Evolutionary conservation across 495 filamentous ascomycete genomes (phyloP), one percentile per base, ranked within the genome.

Genomic region (Xylaria bambusicola): DNA sequence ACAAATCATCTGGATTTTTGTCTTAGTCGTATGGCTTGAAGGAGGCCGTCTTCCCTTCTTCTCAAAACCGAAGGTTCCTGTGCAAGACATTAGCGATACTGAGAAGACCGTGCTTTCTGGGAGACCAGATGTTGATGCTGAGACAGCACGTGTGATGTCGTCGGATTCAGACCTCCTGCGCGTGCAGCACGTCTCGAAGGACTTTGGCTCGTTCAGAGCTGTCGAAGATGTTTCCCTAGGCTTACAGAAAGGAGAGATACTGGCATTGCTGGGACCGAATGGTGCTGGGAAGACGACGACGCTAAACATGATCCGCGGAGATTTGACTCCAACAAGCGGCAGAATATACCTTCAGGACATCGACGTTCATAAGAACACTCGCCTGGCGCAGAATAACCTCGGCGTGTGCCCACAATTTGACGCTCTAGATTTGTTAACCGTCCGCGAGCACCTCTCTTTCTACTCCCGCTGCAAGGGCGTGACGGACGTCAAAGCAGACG

Each of bases 261-360:
- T 90, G 62, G 86, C 87, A 10, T 78, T 90, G 0, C 80, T 92
- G 3, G 88, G 88, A 4, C 64, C 88, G 0, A 93, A 93, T 66
- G 89, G 88, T 4, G 89, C 89, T 0, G 89, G 89, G 26, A 93
- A 93, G 68, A 84, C 82, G 2, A 91, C 87, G 1, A 88, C 83
- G 0, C 88, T 93, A 66, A 84, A 81, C 50, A 77, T 91, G 54
- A 86, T 93, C 63, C 80, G 89, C 23, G 89, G 88, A 6, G 88
- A 92, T 51, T 78, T 88, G 24, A 76, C 77, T 6, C 87, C 88
- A 0, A 71, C 71, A 52, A 65, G 64, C 13, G 84, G 85, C 44
- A 81, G 86, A 18, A 83, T 92, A 44, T 82, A 84, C 42, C 82
- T 91, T 55, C 84, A 89, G 66, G 79, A 85, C 56, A 76, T 83